A percentile compares a stretch with the other conserved stretches of the same genome.
These are phyloP conservation scores for Fusarium guadeloupense DNA, from an alignment of 2,329 filamentous ascomycete genomes.

Conservation along the genomic window DNA sequence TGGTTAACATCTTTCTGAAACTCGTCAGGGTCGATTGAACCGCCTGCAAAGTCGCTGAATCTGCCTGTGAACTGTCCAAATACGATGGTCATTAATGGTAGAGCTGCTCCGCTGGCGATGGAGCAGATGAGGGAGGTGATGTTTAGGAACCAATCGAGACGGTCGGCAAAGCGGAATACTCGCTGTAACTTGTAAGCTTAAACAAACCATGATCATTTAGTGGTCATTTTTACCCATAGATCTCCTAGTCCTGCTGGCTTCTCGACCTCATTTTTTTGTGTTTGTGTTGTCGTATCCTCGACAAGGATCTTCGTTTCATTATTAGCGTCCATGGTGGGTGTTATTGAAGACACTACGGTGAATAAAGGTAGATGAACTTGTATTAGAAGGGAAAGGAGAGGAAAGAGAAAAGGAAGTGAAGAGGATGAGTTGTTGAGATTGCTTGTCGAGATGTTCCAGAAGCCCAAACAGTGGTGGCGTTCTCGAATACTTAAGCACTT, in stretches of 20 bases:
- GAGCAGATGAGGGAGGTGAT: slow-evolving; percentile 16
- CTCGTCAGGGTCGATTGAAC: not conserved
- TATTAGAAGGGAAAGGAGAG: not conserved
- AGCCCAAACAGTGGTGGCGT: not conserved
- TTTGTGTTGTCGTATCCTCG: slow-evolving; percentile 1
- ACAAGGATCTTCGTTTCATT: slow-evolving; percentile 11
- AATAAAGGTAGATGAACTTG: not conserved
- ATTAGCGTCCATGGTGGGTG: not conserved
- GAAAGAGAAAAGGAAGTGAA: not conserved
- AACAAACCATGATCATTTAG: accelerated
- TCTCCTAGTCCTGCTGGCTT: slow-evolving; percentile 7
- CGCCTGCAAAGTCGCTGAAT: slow-evolving; percentile 23
- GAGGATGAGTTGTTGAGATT: not conserved
- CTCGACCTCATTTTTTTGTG: slow-evolving; percentile 5
- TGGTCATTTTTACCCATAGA: slow-evolving; percentile 7
- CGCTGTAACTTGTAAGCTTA: slow-evolving; percentile 1
- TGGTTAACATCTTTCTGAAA: slow-evolving; percentile 15
- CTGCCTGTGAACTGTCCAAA: slow-evolving; percentile 25
- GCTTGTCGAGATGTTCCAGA: not conserved
- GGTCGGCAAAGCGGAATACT: slow-evolving; percentile 30
- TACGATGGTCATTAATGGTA: slow-evolving; percentile 27
- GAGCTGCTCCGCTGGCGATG: slow-evolving; percentile 15
- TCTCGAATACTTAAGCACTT: not conserved
- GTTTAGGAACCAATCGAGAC: slow-evolving; percentile 25
- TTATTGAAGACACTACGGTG: not conserved